phyloP scores from a whole-genome alignment of 768 basidiomycete species.

The Amanita rubescens region DNA sequence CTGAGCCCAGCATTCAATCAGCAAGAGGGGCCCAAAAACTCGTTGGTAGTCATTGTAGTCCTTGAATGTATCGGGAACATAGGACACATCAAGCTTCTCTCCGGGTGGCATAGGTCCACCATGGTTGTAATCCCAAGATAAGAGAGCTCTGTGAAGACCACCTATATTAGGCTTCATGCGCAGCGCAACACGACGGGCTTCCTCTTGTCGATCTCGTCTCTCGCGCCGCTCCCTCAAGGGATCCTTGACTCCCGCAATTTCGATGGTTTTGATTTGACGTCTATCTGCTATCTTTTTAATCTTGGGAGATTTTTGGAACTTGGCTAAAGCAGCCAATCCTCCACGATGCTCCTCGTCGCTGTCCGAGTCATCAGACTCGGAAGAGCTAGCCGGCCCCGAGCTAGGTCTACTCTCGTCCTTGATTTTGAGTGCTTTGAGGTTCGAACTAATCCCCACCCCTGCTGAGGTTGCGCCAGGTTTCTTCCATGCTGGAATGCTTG shows the following conservation, averaged over 20 bases:
- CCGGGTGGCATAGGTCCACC: conserved; percentile 54
- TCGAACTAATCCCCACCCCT: neutral
- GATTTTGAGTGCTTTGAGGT: conserved; percentile 1
- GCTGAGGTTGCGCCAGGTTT: neutral
- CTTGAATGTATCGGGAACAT: conserved; percentile 60
- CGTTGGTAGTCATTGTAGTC: conserved; percentile 61
- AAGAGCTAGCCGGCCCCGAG: conserved; percentile 7
- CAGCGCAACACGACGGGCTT: conserved; percentile 51
- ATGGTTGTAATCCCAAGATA: conserved; percentile 86
- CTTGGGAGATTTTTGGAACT: conserved; percentile 54
- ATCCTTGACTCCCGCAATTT: conserved; percentile 39
- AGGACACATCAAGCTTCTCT: conserved; percentile 25
- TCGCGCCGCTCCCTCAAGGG: conserved; percentile 31
- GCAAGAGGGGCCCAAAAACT: conserved; percentile 77
- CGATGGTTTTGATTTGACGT: conserved; percentile 57
- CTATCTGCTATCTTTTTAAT: conserved; percentile 50
- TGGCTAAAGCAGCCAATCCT: conserved; percentile 47
- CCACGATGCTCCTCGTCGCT: conserved; percentile 42
- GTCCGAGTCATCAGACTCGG: conserved; percentile 40
- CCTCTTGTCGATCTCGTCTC: conserved; percentile 48
- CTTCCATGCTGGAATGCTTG: conserved; percentile 7
- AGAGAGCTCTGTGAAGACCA: conserved; percentile 63
- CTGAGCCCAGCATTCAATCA: conserved; percentile 90
- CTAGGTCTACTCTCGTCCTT: conserved; percentile 3
- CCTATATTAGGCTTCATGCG: conserved; percentile 82